phyloP scores from a whole-genome alignment of 2,329 filamentous ascomycete species.

The Myriosclerotinia curreyana region DNA sequence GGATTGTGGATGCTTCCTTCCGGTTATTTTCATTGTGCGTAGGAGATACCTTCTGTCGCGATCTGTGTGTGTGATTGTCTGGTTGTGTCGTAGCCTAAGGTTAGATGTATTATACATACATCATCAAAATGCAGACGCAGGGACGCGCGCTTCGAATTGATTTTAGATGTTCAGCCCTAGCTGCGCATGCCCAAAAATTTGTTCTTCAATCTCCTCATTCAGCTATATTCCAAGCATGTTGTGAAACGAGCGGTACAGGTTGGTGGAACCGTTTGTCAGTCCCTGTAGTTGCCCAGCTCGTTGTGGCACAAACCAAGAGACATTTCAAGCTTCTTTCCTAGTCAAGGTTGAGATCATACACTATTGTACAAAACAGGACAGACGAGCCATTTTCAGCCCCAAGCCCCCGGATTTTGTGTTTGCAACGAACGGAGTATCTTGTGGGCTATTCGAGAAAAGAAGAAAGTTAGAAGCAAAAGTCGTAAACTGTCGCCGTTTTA shows the following conservation, averaged over 20 bases:
- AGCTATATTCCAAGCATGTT: conserved; percentile 17
- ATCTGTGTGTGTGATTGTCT: not conserved
- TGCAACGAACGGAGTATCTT: not conserved
- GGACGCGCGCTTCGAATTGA: conserved; percentile 19
- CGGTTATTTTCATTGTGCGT: not conserved
- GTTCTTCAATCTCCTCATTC: conserved; percentile 9
- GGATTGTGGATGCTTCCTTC: not conserved
- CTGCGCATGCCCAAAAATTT: conserved; percentile 6
- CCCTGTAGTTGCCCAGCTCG: not conserved
- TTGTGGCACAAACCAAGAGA: conserved; percentile 12
- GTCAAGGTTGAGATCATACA: conserved; percentile 3
- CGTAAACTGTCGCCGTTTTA: not conserved
- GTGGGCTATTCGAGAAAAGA: not conserved
- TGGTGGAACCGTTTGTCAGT: conserved; percentile 17
- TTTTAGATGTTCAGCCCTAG: conserved; percentile 19
- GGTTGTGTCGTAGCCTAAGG: not conserved
- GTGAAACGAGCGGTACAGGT: conserved; percentile 7
- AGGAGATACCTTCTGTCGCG: not conserved
- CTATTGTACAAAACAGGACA: conserved; percentile 8
- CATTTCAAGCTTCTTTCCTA: conserved; percentile 20
- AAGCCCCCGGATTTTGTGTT: conserved; percentile 7
- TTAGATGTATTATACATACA: not conserved
- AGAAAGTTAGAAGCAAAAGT: conserved; percentile 7
- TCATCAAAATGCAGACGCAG: conserved; percentile 13
- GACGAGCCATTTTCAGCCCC: conserved; percentile 23